phyloP scores from a whole-genome alignment of 2,329 filamentous ascomycete genomes.

The Rhinocladiella mackenziei region DNA sequence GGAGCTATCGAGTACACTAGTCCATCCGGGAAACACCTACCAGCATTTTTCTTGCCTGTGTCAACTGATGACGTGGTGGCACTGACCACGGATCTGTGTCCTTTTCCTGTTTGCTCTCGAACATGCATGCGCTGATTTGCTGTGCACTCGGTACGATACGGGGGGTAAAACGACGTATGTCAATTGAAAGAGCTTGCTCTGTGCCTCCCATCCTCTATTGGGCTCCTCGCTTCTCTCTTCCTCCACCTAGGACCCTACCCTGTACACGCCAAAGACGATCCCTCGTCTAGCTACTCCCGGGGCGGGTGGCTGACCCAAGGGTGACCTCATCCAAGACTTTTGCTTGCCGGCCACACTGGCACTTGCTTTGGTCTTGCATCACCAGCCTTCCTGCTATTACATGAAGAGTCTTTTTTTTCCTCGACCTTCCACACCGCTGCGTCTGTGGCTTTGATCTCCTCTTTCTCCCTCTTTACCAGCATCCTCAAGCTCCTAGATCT shows the following conservation, averaged over 20 bases:
- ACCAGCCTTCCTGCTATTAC: conserved; percentile 8
- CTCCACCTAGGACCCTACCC: no score
- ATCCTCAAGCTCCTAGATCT: not conserved
- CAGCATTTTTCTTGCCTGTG: no score
- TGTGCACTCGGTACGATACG: no score
- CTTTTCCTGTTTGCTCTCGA: not conserved
- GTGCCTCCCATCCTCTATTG: not conserved
- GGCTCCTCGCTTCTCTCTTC: conserved; percentile 1
- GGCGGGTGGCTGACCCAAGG: conserved; percentile 1
- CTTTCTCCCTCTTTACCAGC: not conserved
- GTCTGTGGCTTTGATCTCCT: not conserved
- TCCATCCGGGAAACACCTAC: no score
- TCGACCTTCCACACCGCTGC: conserved; percentile 9
- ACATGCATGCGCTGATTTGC: no score
- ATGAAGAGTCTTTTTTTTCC: conserved; percentile 12
- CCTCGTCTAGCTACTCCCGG: not conserved
- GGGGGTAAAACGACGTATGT: not conserved
- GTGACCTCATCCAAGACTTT: conserved; percentile 18
- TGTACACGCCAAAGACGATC: no score
- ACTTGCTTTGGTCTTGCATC: no score
- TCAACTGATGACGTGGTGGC: conserved; percentile 1
- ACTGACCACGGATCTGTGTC: not conserved
- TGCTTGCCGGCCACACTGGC: not conserved
- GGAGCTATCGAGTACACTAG: no score
- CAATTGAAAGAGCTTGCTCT: no score